Conservation (phyloP, 257 asterid genomes). For the Cordia subcordata region DNA sequence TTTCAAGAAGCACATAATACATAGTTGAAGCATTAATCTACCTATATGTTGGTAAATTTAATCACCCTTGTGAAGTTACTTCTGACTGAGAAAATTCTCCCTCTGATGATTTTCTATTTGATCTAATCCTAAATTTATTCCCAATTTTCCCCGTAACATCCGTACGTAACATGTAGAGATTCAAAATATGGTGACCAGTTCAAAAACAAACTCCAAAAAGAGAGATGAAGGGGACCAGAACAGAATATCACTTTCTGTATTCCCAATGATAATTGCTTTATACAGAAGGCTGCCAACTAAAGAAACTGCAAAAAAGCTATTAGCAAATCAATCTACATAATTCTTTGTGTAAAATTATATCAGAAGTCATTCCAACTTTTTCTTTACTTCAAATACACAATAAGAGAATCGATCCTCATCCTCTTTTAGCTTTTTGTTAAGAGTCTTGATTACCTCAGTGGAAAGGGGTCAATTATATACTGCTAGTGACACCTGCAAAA, state of each 20-base stretch:
- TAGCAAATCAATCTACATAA: neutral
- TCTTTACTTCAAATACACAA: slow-evolving; percentile 27
- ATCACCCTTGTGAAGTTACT: too few relatives aligned
- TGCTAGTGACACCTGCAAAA: neutral
- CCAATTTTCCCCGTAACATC: too few relatives aligned
- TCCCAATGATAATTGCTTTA: slow-evolving; percentile 10
- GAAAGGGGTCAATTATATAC: neutral
- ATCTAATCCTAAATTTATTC: too few relatives aligned
- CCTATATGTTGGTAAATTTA: too few relatives aligned
- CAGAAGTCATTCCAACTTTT: slow-evolving; percentile 21
- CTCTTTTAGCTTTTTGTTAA: slow-evolving; percentile 1
- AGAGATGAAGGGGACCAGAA: neutral
- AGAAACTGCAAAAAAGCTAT: neutral
- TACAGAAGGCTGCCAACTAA: slow-evolving; percentile 4
- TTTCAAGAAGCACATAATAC: too few relatives aligned
- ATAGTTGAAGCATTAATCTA: too few relatives aligned
- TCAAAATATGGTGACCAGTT: neutral
- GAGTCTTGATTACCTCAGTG: slow-evolving; percentile 7
- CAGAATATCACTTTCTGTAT: neutral
- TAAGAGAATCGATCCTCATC: slow-evolving; percentile 12
- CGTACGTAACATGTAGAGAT: neutral
- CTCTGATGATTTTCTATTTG: too few relatives aligned
- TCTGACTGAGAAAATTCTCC: too few relatives aligned
- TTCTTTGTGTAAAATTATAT: slow-evolving; percentile 6
- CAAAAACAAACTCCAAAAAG: neutral